Evolutionary conservation across 1,139 yeast species (phyloP).

Genomic region (Candida freyschussii): DNA sequence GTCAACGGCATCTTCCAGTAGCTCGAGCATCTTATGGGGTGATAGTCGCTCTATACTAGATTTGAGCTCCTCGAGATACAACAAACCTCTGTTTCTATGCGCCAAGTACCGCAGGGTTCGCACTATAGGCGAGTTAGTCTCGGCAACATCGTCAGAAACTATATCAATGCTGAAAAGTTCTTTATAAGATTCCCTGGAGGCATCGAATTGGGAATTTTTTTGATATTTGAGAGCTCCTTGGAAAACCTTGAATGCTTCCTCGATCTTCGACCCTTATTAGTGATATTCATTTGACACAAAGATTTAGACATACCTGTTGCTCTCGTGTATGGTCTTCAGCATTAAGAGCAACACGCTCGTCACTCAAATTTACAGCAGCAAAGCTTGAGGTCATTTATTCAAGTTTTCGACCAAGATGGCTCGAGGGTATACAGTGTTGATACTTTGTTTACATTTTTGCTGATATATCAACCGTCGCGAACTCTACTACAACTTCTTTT

Average conservation of each 20-base stretch:
- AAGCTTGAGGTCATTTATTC: slow-evolving; percentile 50
- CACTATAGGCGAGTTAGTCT: slow-evolving; percentile 60
- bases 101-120: slow-evolving; percentile 71
- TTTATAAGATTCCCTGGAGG: slow-evolving; percentile 54
- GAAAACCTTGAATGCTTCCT: slow-evolving; percentile 75
- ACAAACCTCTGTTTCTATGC: slow-evolving; percentile 75
- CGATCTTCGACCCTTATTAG: too few relatives aligned
- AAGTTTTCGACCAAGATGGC: too few relatives aligned
- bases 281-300: too few relatives aligned
- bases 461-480: neutral
- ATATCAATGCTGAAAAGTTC: slow-evolving; percentile 50
- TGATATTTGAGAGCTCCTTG: slow-evolving; percentile 67
- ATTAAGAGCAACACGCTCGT: slow-evolving; percentile 64
- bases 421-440: too few relatives aligned
- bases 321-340: slow-evolving; percentile 88
- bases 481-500: neutral
- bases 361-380: slow-evolving; percentile 72
- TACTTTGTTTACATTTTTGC: too few relatives aligned
- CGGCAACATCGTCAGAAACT: slow-evolving; percentile 48
- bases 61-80: slow-evolving; percentile 50
- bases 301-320: slow-evolving; percentile 40
- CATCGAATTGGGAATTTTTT: slow-evolving; percentile 40
- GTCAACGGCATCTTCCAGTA: slow-evolving; percentile 40
- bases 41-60: slow-evolving; percentile 12
- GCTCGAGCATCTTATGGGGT: slow-evolving; percentile 24